These are phyloP conservation scores for Rutstroemia sp. DNA, from an alignment of 2,329 filamentous ascomycete genomes.

Conservation along the genomic window DNA sequence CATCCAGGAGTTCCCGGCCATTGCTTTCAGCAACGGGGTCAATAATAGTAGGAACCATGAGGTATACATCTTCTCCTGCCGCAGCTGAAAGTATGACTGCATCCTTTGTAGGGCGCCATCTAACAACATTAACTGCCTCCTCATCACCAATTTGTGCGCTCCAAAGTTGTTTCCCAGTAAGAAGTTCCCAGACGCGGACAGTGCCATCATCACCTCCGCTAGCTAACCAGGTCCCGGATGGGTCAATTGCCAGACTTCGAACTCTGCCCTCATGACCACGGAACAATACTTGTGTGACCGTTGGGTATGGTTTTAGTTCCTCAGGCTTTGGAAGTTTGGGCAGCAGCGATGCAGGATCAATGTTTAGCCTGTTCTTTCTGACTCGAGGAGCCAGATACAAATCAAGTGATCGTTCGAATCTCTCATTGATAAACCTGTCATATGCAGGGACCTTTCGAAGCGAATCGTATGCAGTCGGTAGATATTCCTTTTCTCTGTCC, in stretches of 20 bases:
- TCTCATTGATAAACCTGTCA: conserved; percentile 83
- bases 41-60: conserved; percentile 69
- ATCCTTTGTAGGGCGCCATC: conserved; percentile 82
- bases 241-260: conserved; percentile 76
- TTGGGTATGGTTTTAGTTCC: conserved; percentile 91
- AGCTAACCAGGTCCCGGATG: conserved; percentile 76
- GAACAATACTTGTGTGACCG: conserved; percentile 80
- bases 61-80: conserved; percentile 75
- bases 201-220: conserved; percentile 93
- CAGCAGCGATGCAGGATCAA: conserved; percentile 86
- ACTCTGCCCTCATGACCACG: conserved; percentile 84
- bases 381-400: conserved; percentile 90
- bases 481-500: conserved; percentile 81
- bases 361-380: conserved; percentile 89
- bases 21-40: conserved; percentile 66
- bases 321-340: conserved; percentile 90
- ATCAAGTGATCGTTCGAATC: conserved; percentile 92
- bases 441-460: conserved; percentile 90
- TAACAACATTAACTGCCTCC: conserved; percentile 74
- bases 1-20: conserved; percentile 71
- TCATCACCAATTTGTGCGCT: conserved; percentile 71
- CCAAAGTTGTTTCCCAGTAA: conserved; percentile 84
- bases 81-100: conserved; percentile 76
- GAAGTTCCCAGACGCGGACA: conserved; percentile 81
- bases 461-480: conserved; percentile 75